Percentiles rank a stretch among this genome's conserved stretches.
Evolutionary conservation across 768 basidiomycete genomes (phyloP).

Genomic region (Floccularia luteovirens): DNA sequence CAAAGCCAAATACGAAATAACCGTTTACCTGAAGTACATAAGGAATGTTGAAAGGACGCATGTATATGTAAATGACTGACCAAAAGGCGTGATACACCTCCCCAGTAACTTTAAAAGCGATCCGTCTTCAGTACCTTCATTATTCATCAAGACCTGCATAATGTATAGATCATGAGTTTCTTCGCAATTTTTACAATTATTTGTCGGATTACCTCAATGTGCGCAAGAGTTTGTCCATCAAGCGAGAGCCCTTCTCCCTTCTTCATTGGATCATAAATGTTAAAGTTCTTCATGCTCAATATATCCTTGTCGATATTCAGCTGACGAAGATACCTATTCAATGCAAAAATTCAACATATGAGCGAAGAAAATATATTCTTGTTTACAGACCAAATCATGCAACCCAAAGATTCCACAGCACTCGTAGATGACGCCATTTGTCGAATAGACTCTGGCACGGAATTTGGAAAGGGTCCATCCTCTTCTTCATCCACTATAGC

Average conservation of each 20-base stretch:
- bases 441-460: constrained; percentile 66
- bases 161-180: no score
- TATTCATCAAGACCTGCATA: constrained; percentile 74
- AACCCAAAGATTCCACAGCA: constrained; percentile 83
- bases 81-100: constrained; percentile 88
- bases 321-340: constrained; percentile 71
- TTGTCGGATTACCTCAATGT: constrained; percentile 95
- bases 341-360: constrained; percentile 14
- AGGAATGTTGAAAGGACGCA: no score
- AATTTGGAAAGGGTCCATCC: constrained; percentile 33
- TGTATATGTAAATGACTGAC: constrained; percentile 45
- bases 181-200: no score
- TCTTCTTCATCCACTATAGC: constrained; percentile 23
- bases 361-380: constrained; percentile 10
- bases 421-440: constrained; percentile 55
- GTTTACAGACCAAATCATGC: constrained; percentile 74
- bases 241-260: constrained; percentile 78
- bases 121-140: constrained; percentile 90
- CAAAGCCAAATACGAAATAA: constrained; percentile 97
- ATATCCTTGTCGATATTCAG: constrained; percentile 96
- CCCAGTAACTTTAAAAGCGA: constrained; percentile 77
- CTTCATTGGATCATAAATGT: constrained; percentile 93
- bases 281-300: constrained; percentile 94
- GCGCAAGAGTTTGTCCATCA: constrained; percentile 92
- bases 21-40: constrained; percentile 95